Evolutionary conservation across 2,329 filamentous ascomycete genomes (phyloP), one percentile per base, ranked within the genome.

Genomic region (Madurella mycetomatis): DNA sequence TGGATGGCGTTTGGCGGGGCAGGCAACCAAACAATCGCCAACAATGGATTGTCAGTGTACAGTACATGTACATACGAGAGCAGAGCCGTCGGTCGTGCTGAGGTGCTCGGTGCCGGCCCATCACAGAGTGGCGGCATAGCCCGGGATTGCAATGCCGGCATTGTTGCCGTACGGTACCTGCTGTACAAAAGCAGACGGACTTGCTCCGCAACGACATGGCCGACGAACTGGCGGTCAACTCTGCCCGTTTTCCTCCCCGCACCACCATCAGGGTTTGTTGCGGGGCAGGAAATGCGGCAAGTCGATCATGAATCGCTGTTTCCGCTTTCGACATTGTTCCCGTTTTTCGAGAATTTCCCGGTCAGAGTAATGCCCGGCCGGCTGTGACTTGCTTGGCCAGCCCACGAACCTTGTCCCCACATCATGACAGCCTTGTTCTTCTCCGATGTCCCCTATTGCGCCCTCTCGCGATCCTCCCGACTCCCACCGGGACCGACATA

Each of bases 391-490:
- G 32, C 45, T 50, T 31, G 49, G 19, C 53, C 39, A 53, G 43
- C 53, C 53, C 46, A 71, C 70, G 71, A 72, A 73, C 72, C 66
- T 68, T 71, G 71, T 73, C 70, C 55, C 58, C 64, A 19, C 34
- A 41, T 51, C 40, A 44, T 15, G 40, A 19, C 39, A 47, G 34
- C 32, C 34, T 17, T 25, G 41, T 37, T 44, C 43, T 41, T 47
- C 43, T 31, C 39, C 41, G 32, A 30, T 48, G 17, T 18, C 44
- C 39, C 18, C 17, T 16, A 41, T 45, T 39, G 50, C 46, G 34
- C 42, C 15, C 25, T 25, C 25, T 3, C 25, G 25, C 7, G 25
- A 25, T 25, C 7, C 25, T 25, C 7, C 25, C 25, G 25, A 25
- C 25, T 25, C 25, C 25, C 25, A 25, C 7, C 25, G 25, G 25